phyloP scores from a whole-genome alignment of 2,329 filamentous ascomycete species.

The Leptographium galeiforme region DNA sequence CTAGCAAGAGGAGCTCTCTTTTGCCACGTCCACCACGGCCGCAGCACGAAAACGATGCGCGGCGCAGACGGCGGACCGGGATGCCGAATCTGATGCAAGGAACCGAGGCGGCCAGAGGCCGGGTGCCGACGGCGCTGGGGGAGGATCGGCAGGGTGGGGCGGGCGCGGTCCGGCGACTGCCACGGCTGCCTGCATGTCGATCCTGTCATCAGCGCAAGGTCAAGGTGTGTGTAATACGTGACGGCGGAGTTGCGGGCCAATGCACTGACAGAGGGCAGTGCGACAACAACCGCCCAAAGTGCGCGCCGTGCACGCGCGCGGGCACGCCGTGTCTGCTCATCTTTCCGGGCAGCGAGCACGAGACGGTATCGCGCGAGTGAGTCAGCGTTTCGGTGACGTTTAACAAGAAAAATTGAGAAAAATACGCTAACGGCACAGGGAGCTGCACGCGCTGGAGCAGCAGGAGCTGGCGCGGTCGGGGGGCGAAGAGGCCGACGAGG shows the following conservation, averaged over 20 bases:
- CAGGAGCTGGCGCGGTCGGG: conserved; percentile 5
- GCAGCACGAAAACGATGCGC: no score
- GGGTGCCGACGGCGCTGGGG: background rate
- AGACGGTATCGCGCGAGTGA: conserved; percentile 12
- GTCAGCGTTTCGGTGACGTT: background rate
- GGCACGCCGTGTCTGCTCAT: conserved; percentile 15
- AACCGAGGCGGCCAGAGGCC: background rate
- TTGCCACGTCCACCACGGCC: no score
- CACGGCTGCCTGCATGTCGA: conserved; percentile 8
- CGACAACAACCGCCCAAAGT: conserved; percentile 18
- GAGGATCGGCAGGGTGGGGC: background rate
- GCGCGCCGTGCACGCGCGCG: conserved; percentile 15
- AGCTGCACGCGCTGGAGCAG: conserved; percentile 16
- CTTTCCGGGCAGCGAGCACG: conserved; percentile 12
- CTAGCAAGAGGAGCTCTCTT: no score
- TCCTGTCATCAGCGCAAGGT: conserved; percentile 7
- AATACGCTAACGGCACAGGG: conserved; percentile 1
- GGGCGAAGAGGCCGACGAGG: background rate
- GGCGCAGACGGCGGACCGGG: no score
- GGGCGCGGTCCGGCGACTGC: background rate
- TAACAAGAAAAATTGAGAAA: no score
- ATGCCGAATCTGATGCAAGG: no score
- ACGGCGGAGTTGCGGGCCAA: background rate
- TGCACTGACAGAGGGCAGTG: conserved; percentile 9
- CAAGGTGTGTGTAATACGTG: background rate